Evolutionary conservation across 768 basidiomycete genomes (phyloP), one percentile per base, ranked within the genome.

Genomic region (Rhodotorula paludigena): DNA sequence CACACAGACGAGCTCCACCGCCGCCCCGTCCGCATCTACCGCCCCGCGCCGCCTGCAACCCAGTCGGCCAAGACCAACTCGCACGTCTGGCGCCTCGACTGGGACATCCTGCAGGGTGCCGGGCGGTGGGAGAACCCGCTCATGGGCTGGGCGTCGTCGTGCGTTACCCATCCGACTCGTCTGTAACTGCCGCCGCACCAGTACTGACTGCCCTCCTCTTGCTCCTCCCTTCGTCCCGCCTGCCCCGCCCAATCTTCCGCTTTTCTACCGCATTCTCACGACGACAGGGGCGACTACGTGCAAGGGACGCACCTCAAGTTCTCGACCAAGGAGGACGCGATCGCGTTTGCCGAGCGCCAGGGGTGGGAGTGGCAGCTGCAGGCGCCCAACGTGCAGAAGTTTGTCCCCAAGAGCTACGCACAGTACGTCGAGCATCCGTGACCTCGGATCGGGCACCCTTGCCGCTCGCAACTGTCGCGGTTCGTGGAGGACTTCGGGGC

Each of bases 81-180:
- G 18, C 84, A 88, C 72, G 86, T 88, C 74, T 99, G 94, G 94
- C 82, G 90, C 71, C 85, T 99, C 75, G 94, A 98, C 79, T 98
- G 87, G 82, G 94, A 98, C 75, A 86, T 86, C 63, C 81, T 97
- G n/a, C 85, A 85, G 64, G 91, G 93, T 41, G 86, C 84, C 36
- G 92, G 90, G 20, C 84, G 94, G 58, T 99, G 94, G 94, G 92
- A 97, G 83, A 99, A 98, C 77, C 90, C 91, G 8, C 78, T 99
- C 73, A 99, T 98, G 90, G 94, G 94, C 51, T 99, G 85, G 82
- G 93, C 92, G 0, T 89, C 87, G 81, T 92, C 91, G 89, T 93
- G 77, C 80, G 89, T 83, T 16, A 28, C 16, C 32, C 20, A 30
- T 57, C 33, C 48, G 25, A 38, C 21, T 30, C 35, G 61, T 9